Evolutionary conservation across 2,329 filamentous ascomycete genomes (phyloP).

Genomic region (Venturia carpophila): DNA sequence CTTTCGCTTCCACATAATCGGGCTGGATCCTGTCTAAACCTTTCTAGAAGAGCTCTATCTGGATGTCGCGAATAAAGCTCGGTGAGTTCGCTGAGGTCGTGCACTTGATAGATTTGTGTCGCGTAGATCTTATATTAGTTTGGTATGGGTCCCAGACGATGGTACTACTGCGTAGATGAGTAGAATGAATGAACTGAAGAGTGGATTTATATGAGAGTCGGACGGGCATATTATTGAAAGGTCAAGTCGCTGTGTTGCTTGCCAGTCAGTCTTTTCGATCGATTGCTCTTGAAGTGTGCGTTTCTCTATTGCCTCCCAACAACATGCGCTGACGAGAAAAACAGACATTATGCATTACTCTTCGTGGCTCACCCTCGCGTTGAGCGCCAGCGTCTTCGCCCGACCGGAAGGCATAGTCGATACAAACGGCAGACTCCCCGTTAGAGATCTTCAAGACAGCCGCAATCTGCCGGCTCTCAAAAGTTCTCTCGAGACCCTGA

Average conservation of each 20-base stretch:
- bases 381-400: not conserved
- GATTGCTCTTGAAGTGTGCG: not conserved
- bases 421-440: not conserved
- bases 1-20: not conserved
- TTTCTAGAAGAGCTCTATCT: not conserved
- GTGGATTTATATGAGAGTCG: not conserved
- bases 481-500: not conserved
- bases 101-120: not conserved
- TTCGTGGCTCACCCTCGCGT: not conserved
- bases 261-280: not conserved
- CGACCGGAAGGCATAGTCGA: conserved; percentile 2
- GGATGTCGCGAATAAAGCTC: not conserved
- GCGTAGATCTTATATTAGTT: not conserved
- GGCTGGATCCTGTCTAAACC: not conserved
- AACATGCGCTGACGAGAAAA: not conserved
- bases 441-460: not conserved
- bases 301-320: not conserved
- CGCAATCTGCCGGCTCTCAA: not conserved
- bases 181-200: not conserved
- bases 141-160: not conserved
- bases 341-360: not conserved
- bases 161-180: not conserved
- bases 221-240: not conserved
- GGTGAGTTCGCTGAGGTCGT: not conserved
- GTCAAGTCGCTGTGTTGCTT: too few species aligned